Base-by-base conservation (phyloP, 1,284 basidiomycete species). In the Schizopora paradoxa region DNA sequence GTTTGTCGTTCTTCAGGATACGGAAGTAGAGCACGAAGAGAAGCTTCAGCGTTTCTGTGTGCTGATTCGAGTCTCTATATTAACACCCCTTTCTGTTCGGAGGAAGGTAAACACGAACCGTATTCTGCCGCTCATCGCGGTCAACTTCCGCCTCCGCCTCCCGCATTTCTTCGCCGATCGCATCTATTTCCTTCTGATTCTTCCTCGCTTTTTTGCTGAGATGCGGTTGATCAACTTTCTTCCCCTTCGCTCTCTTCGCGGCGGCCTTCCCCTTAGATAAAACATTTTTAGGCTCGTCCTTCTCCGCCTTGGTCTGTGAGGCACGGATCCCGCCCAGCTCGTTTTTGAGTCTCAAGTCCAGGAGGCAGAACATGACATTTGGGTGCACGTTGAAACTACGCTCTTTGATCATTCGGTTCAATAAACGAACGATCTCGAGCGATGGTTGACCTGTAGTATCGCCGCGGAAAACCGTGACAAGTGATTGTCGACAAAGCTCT, bases 1-100 rank as follows among this genome's bases (percentile, higher is more conserved):
- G 82, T n/a, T 73, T 73, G 5, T 89, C 81, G 58, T 85, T 82
- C 69, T 99, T 99, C 54, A 99, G 73, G 57, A 99, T 88, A 53
- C 89, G 85, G 67, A 99, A 99, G 68, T 99, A 99, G 39, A 99
- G 76, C 21, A 95, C 93, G 64, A 99, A 99, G 35, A 99, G 75
- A 51, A 99, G 82, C 68, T 99, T 99, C 54, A 99, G 76, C 41
- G 96, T 97, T 69, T 99, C 96, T 10, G 94, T 99, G 74, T 95
- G 92, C 87, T 95, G 63, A 14, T n/a, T 31, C 29, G 29, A 29
- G 7, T 43, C 18, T 13, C 28, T 7, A 43, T 41, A n/a, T n/a
- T n/a, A n/a, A n/a, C n/a, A n/a, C n/a, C n/a, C n/a, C n/a, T n/a
- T n/a, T n/a, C n/a, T n/a, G n/a, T n/a, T n/a, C n/a, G n/a, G n/a